Percentiles rank a stretch among this genome's conserved stretches.
Conservation (phyloP, 1,284 basidiomycete genomes). For the Apiotrichum domesticum region DNA sequence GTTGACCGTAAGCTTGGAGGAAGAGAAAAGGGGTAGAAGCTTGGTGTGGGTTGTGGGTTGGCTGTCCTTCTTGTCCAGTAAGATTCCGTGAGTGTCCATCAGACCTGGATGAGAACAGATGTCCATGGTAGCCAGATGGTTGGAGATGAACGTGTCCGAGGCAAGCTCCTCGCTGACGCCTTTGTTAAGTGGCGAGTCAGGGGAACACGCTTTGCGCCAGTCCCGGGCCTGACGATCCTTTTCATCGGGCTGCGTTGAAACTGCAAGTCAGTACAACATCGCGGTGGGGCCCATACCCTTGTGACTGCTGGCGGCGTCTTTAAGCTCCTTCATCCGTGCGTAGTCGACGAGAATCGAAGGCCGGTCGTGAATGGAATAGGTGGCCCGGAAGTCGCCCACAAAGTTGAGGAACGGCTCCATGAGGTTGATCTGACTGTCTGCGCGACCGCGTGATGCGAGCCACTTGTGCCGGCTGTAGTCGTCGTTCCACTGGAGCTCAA, state of each 20-base stretch:
- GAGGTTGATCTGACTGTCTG: slow-evolving; percentile 47
- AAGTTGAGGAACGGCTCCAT: slow-evolving; percentile 47
- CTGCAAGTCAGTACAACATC: not conserved
- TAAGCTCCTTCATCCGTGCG: slow-evolving; percentile 34
- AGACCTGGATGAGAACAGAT: slow-evolving; percentile 46
- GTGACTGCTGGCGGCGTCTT: slow-evolving; percentile 31
- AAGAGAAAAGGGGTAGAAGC: slow-evolving; percentile 44
- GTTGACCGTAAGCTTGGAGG: slow-evolving; percentile 43
- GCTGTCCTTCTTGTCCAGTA: slow-evolving; percentile 37
- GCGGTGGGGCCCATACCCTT: slow-evolving; percentile 15
- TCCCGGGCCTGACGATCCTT: slow-evolving; percentile 35
- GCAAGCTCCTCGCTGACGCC: slow-evolving; percentile 33
- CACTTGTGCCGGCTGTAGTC: slow-evolving; percentile 45
- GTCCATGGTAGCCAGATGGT: slow-evolving; percentile 43
- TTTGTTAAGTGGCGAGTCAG: slow-evolving; percentile 37
- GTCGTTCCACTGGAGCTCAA: slow-evolving; percentile 49
- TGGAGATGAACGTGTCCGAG: slow-evolving; percentile 38
- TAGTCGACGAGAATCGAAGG: slow-evolving; percentile 44
- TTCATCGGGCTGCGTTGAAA: slow-evolving; percentile 27
- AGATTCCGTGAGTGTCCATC: slow-evolving; percentile 45
- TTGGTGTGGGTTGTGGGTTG: slow-evolving; percentile 46
- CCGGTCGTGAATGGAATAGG: slow-evolving; percentile 47
- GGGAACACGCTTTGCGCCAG: slow-evolving; percentile 40
- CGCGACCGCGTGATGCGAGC: slow-evolving; percentile 42
- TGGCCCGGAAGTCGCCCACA: slow-evolving; percentile 31